These are phyloP conservation scores for Neonectria sp. DNA, from an alignment of 2,329 filamentous ascomycete genomes.

Conservation along the genomic window DNA sequence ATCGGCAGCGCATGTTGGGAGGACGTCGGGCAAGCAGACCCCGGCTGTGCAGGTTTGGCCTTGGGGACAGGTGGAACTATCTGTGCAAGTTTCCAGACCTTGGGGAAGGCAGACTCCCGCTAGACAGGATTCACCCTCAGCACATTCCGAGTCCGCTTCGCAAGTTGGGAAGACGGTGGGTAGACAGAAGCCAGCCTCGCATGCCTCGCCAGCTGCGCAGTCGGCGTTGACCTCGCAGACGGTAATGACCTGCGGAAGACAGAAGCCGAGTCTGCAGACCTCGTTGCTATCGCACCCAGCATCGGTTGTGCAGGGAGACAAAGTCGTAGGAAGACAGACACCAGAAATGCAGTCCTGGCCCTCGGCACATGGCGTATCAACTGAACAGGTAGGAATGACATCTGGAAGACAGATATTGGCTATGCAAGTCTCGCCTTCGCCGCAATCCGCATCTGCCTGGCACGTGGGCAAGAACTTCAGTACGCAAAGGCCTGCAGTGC, in stretches of 20 bases:
- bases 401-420: slow-evolving; percentile 9
- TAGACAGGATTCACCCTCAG: too few species aligned
- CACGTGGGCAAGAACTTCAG: slow-evolving; percentile 1
- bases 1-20: too few species aligned
- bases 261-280: slow-evolving; percentile 17
- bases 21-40: too few species aligned
- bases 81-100: too few species aligned
- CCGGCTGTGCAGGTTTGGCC: too few species aligned
- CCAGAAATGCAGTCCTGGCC: neutral
- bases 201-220: neutral
- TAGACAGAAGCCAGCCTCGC: slow-evolving; percentile 16
- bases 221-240: neutral
- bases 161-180: neutral
- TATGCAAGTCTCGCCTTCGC: neutral
- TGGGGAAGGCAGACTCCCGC: too few species aligned
- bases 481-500: slow-evolving; percentile 13
- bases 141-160: too few species aligned
- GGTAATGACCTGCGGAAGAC: slow-evolving; percentile 2
- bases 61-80: too few species aligned
- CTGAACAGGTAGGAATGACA: neutral
- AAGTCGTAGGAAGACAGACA: too few species aligned
- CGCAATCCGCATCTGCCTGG: neutral
- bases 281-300: neutral
- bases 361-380: neutral
- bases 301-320: too few species aligned